These are phyloP conservation scores for Syncephalastrum monosporum DNA, from an alignment of 371 early-diverging fungal species.

Conservation along the genomic window DNA sequence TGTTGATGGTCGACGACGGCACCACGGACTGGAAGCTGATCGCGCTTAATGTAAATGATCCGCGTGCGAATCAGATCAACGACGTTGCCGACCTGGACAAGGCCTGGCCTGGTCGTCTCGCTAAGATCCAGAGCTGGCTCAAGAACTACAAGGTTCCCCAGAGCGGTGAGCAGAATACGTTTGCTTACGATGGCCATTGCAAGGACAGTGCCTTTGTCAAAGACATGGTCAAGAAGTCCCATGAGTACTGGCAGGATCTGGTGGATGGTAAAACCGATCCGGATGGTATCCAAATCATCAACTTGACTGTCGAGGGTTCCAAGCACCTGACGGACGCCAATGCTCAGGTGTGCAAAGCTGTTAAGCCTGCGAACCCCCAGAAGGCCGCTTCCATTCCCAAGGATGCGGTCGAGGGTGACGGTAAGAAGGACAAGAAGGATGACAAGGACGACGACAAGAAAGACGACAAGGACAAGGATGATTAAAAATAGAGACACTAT, in stretches of 20 bases:
- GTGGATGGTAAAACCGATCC: constrained; percentile 7
- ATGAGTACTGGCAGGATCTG: constrained; percentile 9
- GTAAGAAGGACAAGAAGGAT: no score
- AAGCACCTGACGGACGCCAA: no score
- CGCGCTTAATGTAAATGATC: constrained; percentile 90
- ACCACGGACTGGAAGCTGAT: constrained; percentile 99
- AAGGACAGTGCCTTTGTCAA: constrained; percentile 5
- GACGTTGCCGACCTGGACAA: constrained; percentile 11
- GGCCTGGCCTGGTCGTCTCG: constrained; percentile 2
- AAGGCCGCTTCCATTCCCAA: no score
- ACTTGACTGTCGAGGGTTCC: no score
- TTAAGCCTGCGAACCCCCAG: no score
- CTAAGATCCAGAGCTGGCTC: constrained; percentile 7
- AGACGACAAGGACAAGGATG: no score
- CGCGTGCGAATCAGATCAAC: constrained; percentile 82
- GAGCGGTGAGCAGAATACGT: constrained; percentile 3
- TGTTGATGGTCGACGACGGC: constrained; percentile 94
- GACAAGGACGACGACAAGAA: no score
- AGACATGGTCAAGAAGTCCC: constrained; percentile 4
- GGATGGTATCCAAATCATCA: no score
- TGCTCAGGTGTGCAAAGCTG: no score
- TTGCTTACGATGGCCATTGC: constrained; percentile 10
- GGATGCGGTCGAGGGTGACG: no score
- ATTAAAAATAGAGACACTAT: no score
- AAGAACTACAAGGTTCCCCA: constrained; percentile 12